Percentiles rank a stretch among this genome's conserved stretches.
Conservation (phyloP, 768 basidiomycete species). For the Paxillus involutus region DNA sequence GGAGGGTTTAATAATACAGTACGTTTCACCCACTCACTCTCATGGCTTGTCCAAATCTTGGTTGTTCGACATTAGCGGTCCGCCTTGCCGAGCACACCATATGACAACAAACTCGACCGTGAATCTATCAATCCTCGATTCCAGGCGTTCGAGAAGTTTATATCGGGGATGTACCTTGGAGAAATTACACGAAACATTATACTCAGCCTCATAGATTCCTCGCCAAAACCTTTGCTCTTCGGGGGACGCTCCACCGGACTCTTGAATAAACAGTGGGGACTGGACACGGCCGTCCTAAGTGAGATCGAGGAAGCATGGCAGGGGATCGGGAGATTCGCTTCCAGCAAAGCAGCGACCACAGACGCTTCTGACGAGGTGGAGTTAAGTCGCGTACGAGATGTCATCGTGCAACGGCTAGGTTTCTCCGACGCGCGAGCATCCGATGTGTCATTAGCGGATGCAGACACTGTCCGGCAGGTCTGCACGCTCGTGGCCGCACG, state of each 20-base stretch:
- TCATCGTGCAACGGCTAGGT: slow-evolving; percentile 62
- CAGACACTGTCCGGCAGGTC: slow-evolving; percentile 82
- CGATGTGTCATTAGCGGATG: slow-evolving; percentile 58
- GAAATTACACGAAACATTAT: slow-evolving; percentile 89
- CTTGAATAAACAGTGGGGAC: slow-evolving; percentile 89
- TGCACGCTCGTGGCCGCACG: slow-evolving; percentile 75
- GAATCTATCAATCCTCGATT: slow-evolving; percentile 90
- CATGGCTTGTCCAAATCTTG: not conserved
- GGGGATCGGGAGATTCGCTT: slow-evolving; percentile 33
- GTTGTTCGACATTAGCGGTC: slow-evolving; percentile 52
- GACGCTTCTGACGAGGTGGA: slow-evolving; percentile 24
- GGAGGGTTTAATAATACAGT: slow-evolving; percentile 96
- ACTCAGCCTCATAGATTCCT: slow-evolving; percentile 75
- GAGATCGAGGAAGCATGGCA: slow-evolving; percentile 78
- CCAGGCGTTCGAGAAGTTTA: slow-evolving; percentile 97
- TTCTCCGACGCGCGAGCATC: slow-evolving; percentile 40
- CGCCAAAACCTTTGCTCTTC: slow-evolving; percentile 74
- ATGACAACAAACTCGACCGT: slow-evolving; percentile 90
- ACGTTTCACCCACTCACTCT: slow-evolving; percentile 25
- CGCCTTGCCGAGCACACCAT: slow-evolving; percentile 83
- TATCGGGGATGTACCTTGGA: slow-evolving; percentile 99
- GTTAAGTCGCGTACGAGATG: slow-evolving; percentile 55
- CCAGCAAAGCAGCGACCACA: slow-evolving; percentile 16
- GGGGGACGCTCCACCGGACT: slow-evolving; percentile 66
- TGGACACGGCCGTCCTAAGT: slow-evolving; percentile 93